Conservation (phyloP, 768 basidiomycete genomes). For the Rhodotorula kratochvilovae region DNA sequence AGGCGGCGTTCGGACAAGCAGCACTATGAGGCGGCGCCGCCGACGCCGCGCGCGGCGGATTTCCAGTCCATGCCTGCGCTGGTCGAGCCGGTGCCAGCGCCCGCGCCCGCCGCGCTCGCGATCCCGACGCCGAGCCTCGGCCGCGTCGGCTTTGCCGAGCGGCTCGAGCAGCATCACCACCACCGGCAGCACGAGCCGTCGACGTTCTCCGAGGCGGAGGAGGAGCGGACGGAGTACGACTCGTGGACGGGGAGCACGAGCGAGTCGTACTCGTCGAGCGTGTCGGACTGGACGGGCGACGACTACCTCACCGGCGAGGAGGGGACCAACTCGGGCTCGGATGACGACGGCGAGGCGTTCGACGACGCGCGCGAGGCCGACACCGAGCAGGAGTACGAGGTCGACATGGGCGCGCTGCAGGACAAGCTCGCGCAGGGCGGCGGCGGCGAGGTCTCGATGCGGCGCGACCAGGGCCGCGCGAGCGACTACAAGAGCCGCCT, state of each 20-base stretch:
- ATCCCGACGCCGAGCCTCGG: neutral
- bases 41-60: neutral
- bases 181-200: neutral
- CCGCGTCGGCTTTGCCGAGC: neutral
- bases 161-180: neutral
- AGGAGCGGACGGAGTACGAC: constrained; percentile 20
- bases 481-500: constrained; percentile 44
- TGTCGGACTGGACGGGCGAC: constrained; percentile 3
- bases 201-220: constrained; percentile 4
- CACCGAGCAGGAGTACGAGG: constrained; percentile 39
- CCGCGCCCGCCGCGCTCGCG: neutral
- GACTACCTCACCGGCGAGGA: constrained; percentile 23
- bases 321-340: neutral
- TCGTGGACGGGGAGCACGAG: constrained; percentile 24
- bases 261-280: constrained; percentile 8
- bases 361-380: constrained; percentile 17
- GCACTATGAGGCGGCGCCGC: neutral
- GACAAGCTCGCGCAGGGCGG: constrained; percentile 22
- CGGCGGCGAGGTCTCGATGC: constrained; percentile 35
- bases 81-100: too few relatives aligned
- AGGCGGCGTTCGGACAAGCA: neutral
- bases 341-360: neutral
- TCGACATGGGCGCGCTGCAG: constrained; percentile 38
- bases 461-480: constrained; percentile 24
- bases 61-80: neutral